Conservation (phyloP, 73 alveolate species). For the Paramecium caudatum region DNA sequence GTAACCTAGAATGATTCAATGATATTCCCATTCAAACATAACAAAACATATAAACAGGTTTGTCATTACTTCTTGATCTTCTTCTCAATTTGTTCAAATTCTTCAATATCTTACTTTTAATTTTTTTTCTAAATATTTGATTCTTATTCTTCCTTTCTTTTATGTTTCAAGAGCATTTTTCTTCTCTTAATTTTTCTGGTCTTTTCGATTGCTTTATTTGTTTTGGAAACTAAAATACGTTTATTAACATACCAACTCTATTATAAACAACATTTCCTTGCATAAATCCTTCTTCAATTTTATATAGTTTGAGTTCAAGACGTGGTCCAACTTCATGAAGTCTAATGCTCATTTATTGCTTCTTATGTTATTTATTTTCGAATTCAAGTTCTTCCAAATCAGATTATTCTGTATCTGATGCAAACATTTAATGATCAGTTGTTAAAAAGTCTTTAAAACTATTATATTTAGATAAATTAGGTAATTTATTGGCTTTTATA, state of each 20-base stretch:
- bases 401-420: conserved; percentile 80
- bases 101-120: conserved; percentile 44
- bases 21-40: too few species aligned
- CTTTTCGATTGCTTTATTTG: conserved; percentile 76
- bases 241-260: conserved; percentile 71
- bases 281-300: conserved; percentile 90
- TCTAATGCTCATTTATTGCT: conserved; percentile 76
- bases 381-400: conserved; percentile 84
- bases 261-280: conserved; percentile 87
- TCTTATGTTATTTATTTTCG: conserved; percentile 74
- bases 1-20: too few species aligned
- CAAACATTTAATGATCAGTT: conserved; percentile 73
- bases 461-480: conserved; percentile 85
- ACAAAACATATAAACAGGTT: too few species aligned
- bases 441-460: conserved; percentile 83
- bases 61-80: conserved; percentile 40
- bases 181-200: conserved; percentile 14
- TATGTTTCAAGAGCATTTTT: conserved; percentile 1
- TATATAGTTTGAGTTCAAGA: conserved; percentile 82
- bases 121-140: conserved; percentile 28
- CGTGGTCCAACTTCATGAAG: conserved; percentile 90
- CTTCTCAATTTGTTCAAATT: conserved; percentile 25
- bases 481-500: conserved; percentile 82
- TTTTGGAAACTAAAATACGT: conserved; percentile 69
- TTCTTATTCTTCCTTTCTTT: conserved; percentile 55